Evolutionary conservation across 2,329 filamentous ascomycete species (phyloP).

Genomic region (Monilinia fructicola): DNA sequence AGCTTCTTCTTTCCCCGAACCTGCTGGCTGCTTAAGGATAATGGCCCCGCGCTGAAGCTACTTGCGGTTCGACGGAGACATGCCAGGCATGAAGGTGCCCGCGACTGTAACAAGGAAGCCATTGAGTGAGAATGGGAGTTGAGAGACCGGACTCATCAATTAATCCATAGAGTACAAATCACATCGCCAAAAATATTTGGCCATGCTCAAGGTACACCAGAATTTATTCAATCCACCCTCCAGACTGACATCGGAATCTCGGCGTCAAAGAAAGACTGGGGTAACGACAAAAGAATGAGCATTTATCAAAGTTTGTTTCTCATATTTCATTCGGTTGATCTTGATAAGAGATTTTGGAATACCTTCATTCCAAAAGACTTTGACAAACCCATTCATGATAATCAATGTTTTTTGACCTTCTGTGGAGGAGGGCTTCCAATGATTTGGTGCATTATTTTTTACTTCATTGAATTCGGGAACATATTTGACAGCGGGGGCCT

Average conservation of each 20-base stretch:
- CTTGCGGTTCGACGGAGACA: slow-evolving; percentile 36
- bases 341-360: slow-evolving; percentile 17
- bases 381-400: background rate
- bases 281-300: background rate
- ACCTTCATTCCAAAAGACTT: background rate
- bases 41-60: slow-evolving; percentile 29
- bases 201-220: slow-evolving; percentile 6
- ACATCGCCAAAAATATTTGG: slow-evolving; percentile 22
- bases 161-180: slow-evolving; percentile 6
- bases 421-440: background rate
- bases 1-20: slow-evolving; percentile 48
- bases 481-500: slow-evolving; percentile 14
- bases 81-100: slow-evolving; percentile 37
- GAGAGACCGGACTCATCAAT: background rate
- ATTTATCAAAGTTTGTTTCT: background rate
- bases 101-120: slow-evolving; percentile 35
- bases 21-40: slow-evolving; percentile 38
- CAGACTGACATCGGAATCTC: slow-evolving; percentile 12
- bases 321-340: background rate
- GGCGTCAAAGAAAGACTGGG: slow-evolving; percentile 10
- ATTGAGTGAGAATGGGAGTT: slow-evolving; percentile 29
- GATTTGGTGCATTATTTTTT: slow-evolving; percentile 2
- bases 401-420: background rate
- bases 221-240: slow-evolving; percentile 11
- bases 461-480: slow-evolving; percentile 1